Evolutionary conservation across 192 early-diverging fungal genomes (phyloP).

Genomic region (Obelidium mucronatum): DNA sequence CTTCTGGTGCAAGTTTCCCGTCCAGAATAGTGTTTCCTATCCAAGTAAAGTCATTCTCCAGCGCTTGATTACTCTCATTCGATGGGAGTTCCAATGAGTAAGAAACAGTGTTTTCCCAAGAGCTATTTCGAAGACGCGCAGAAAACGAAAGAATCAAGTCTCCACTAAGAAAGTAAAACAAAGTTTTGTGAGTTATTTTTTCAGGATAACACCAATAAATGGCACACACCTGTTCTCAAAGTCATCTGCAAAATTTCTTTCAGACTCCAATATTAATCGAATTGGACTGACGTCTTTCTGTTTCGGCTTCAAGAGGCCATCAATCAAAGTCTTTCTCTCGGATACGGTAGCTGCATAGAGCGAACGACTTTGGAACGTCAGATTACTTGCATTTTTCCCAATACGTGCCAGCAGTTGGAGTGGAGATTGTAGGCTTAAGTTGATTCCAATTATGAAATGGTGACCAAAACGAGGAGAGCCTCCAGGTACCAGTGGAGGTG

Average conservation of each 20-base stretch:
- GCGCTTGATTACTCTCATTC: conserved; percentile 16
- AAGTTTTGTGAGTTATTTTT: not conserved
- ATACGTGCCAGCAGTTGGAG: conserved; percentile 48
- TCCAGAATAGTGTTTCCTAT: conserved; percentile 63
- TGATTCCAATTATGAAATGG: conserved; percentile 93
- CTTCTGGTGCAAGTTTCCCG: conserved; percentile 64
- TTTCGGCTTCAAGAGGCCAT: conserved; percentile 66
- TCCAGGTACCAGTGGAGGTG: conserved; percentile 27
- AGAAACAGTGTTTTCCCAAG: conserved; percentile 67
- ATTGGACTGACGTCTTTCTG: conserved; percentile 75
- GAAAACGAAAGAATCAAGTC: conserved; percentile 63
- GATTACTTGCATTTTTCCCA: conserved; percentile 27
- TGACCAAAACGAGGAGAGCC: conserved; percentile 69
- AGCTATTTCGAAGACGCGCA: conserved; percentile 71
- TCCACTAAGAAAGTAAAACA: conserved; percentile 42
- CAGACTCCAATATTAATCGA: conserved; percentile 59
- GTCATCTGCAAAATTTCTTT: conserved; percentile 49
- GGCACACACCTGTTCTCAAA: conserved; percentile 22
- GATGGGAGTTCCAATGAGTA: conserved; percentile 66
- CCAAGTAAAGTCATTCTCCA: conserved; percentile 63
- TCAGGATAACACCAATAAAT: too few relatives aligned
- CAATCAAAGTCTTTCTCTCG: conserved; percentile 70
- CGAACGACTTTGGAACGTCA: conserved; percentile 54
- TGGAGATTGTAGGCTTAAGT: conserved; percentile 74
- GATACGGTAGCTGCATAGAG: conserved; percentile 74